Conservation (phyloP, 2,329 filamentous ascomycete genomes). For the Botrytis fragariae region DNA sequence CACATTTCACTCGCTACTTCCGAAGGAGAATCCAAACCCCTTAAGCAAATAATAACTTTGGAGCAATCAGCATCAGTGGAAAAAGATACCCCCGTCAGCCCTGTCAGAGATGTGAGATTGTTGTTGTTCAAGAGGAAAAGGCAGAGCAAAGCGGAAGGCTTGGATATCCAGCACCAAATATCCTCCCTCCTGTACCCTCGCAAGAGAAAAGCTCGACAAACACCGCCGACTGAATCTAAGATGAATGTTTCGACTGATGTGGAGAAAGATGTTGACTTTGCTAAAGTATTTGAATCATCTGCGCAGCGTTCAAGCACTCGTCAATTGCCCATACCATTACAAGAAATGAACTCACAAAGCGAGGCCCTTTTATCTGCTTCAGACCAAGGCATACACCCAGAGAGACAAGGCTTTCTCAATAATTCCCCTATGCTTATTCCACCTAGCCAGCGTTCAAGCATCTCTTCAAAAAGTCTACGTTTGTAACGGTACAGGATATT, state of each 20-base stretch:
- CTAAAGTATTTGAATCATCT: not conserved
- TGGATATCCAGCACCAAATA: conserved; percentile 9
- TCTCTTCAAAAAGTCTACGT: not conserved
- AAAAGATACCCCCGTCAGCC: too few relatives aligned
- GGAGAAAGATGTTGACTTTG: not conserved
- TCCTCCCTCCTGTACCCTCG: not conserved
- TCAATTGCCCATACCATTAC: not conserved
- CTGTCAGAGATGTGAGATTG: not conserved
- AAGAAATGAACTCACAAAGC: not conserved
- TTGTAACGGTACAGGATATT: not conserved
- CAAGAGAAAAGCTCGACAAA: not conserved
- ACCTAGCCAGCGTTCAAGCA: not conserved
- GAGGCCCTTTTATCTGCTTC: not conserved
- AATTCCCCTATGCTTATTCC: not conserved
- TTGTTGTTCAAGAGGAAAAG: not conserved
- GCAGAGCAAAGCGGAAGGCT: not conserved
- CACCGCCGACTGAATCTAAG: not conserved
- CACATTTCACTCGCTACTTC: not conserved
- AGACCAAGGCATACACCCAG: not conserved
- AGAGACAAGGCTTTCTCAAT: not conserved
- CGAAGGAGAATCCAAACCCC: not conserved
- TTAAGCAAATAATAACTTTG: not conserved
- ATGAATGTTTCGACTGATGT: not conserved
- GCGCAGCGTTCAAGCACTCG: not conserved
- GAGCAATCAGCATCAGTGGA: not conserved